Base-by-base conservation (phyloP, 305 asterid species). In the Galium porrigens region DNA sequence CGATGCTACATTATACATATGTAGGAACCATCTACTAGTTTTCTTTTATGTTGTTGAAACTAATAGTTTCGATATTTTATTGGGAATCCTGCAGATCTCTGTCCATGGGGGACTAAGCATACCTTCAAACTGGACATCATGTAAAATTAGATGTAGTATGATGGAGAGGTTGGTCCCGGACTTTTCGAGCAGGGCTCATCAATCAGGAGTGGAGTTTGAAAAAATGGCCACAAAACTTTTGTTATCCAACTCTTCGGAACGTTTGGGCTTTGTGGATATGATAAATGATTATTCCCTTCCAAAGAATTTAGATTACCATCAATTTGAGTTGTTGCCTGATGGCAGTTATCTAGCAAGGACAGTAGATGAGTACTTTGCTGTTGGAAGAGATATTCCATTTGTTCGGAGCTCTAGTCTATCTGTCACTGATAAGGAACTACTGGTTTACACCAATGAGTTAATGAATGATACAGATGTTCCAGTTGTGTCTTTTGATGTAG, bases 81-180 rank as follows among this genome's bases (percentile, higher is more conserved):
- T 64, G 67, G 15, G 64, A 51, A 11, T 69, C 64, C 58, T 80
- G 85, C 82, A 87, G 97, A 75, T 80, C 72, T 80, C 85, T 67
- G 14, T 79, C 37, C 79, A 74, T 69, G 86, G 85, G 62, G 84
- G 86, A 67, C 68, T 83, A 56, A 68, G 82, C 53, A 60, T 77
- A 44, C 72, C 88, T 48, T 75, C 80, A 1, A 69, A 71, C 72
- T 69, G 73, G 75, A 82, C 74, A 80, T 73, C 79, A 30, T 76
- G 71, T 70, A 84, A 84, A 68, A 59, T 71, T 27, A 79, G 75
- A 66, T 78, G 77, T 80, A 76, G 69, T 76, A 64, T 67, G 42
- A 71, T 74, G 69, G 83, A 80, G 57, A 73, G 80, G 73, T 64
- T 68, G 52, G 65, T 63, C 22, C 63, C 63, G 10, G 80, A 70